These are phyloP conservation scores for Galeopsis tetrahit DNA, from an alignment of 257 asterid species.

Conservation along the genomic window DNA sequence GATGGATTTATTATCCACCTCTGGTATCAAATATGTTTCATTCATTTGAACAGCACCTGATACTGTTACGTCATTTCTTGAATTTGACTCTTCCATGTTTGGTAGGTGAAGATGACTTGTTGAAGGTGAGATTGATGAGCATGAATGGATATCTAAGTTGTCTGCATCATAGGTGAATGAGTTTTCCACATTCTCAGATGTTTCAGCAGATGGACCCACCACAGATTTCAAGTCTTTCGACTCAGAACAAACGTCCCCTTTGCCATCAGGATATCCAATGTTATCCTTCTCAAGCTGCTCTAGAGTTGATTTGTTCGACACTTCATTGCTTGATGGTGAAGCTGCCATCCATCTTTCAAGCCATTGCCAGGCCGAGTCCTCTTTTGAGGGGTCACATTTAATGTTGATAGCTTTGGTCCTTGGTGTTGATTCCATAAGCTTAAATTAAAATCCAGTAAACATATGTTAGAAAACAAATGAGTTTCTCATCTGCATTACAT, in stretches of 20 bases:
- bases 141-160: conserved; percentile 32
- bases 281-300: not conserved
- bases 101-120: conserved; percentile 37
- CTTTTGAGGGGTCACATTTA: conserved; percentile 85
- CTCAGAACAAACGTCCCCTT: not conserved
- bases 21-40: conserved; percentile 39
- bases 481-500: not conserved
- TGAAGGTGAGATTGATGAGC: conserved; percentile 32
- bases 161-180: conserved; percentile 25
- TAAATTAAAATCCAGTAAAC: conserved; percentile 30
- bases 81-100: conserved; percentile 39
- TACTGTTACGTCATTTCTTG: conserved; percentile 33
- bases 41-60: conserved; percentile 40
- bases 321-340: conserved; percentile 57
- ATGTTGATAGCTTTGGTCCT: conserved; percentile 61
- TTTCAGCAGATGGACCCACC: conserved; percentile 25
- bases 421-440: conserved; percentile 85
- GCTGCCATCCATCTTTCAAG: conserved; percentile 91
- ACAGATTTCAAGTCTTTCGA: conserved; percentile 25
- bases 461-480: conserved; percentile 28
- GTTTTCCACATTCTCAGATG: conserved; percentile 33
- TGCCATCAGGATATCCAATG: no score
- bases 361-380: conserved; percentile 94
- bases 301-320: conserved; percentile 36
- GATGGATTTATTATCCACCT: conserved; percentile 38